phyloP scores from a whole-genome alignment of 163 green algal genomes.

The Prototheca cutis region DNA sequence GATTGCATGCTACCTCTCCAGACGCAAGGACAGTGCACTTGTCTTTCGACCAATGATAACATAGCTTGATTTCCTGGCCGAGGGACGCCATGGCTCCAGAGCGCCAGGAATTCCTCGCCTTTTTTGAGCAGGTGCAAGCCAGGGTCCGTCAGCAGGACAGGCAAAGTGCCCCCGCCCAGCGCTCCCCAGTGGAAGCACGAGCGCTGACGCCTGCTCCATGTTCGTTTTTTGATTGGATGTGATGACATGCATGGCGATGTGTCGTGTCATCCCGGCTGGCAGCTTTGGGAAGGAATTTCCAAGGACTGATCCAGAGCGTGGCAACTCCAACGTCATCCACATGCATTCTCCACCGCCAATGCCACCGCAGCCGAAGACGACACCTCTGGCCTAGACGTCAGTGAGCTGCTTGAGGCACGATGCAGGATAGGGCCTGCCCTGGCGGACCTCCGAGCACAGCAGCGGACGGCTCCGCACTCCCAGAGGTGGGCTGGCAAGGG shows the following conservation, averaged over 20 bases:
- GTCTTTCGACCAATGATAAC: too few species aligned
- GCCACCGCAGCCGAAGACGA: not conserved
- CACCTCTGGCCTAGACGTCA: not conserved
- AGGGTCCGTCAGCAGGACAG: too few species aligned
- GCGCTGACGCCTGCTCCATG: too few species aligned
- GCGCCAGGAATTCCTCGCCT: not conserved
- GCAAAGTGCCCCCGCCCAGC: too few species aligned
- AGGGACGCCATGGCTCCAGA: not conserved
- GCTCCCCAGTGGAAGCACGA: too few species aligned
- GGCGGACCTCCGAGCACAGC: conserved; percentile 5
- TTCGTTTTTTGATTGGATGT: too few species aligned
- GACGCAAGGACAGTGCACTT: too few species aligned
- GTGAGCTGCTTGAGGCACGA: conserved; percentile 2
- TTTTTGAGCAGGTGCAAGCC: not conserved
- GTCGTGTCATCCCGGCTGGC: too few species aligned
- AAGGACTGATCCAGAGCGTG: not conserved
- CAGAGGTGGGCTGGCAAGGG: not conserved
- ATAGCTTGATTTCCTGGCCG: too few species aligned
- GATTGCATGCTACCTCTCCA: too few species aligned
- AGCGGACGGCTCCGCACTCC: not conserved
- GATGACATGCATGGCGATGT: too few species aligned
- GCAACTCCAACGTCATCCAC: not conserved
- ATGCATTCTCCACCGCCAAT: not conserved
- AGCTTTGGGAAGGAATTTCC: too few species aligned
- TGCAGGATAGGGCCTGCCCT: conserved; percentile 5